Conservation (phyloP, 2,329 filamentous ascomycete genomes). For the Talaromyces amestolkiae region DNA sequence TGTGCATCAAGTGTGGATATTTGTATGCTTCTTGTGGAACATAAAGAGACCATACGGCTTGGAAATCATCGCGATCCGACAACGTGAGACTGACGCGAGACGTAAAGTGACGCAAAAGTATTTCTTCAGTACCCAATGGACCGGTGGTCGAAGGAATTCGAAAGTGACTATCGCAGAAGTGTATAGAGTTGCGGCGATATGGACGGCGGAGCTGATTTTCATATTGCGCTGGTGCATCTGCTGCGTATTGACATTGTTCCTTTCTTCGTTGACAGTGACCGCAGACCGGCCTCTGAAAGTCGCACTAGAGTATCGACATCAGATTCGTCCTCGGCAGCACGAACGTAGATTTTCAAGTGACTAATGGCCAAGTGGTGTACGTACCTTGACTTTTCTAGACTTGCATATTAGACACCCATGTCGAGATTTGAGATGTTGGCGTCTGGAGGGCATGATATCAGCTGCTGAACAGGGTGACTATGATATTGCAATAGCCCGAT, state of each 20-base stretch:
- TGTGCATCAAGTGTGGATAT: slow-evolving; percentile 18
- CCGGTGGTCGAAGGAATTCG: neutral
- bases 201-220: neutral
- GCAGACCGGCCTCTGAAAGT: slow-evolving; percentile 17
- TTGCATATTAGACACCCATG: slow-evolving; percentile 17
- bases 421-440: slow-evolving; percentile 18
- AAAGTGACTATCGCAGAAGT: neutral
- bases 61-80: slow-evolving; percentile 11
- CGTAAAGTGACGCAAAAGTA: slow-evolving; percentile 11
- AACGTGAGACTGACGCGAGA: slow-evolving; percentile 13
- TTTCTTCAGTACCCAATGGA: neutral
- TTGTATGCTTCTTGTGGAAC: neutral
- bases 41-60: slow-evolving; percentile 7
- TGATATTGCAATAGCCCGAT: neutral
- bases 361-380: neutral
- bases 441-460: slow-evolving; percentile 17
- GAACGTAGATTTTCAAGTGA: neutral
- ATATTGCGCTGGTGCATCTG: neutral
- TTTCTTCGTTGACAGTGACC: slow-evolving; percentile 16
- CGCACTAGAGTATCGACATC: neutral
- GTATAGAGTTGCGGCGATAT: neutral
- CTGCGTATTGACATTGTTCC: slow-evolving; percentile 12
- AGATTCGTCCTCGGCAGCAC: neutral
- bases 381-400: slow-evolving; percentile 17
- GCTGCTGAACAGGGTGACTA: neutral